These are phyloP conservation scores for Diaporthe sp. DNA, from an alignment of 2,329 filamentous ascomycete species.

Conservation along the genomic window DNA sequence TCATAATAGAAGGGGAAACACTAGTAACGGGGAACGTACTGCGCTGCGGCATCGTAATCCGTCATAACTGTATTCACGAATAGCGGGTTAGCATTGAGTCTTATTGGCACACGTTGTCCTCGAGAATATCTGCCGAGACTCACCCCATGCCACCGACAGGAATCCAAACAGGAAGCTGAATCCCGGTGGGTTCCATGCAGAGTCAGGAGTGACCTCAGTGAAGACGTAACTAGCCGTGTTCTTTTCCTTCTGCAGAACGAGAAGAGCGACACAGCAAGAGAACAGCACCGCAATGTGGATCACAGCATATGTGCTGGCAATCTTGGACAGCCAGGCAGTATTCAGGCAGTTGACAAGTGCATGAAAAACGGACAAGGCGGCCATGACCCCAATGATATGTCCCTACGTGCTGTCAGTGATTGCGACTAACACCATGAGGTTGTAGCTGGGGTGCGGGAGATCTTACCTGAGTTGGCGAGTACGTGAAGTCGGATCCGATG, in stretches of 20 bases:
- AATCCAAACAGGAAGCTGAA: conserved; percentile 70
- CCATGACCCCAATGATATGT: conserved; percentile 66
- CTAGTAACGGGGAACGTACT: background rate
- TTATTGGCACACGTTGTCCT: rapidly evolving
- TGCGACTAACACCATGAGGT: rapidly evolving
- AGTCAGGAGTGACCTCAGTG: conserved; percentile 61
- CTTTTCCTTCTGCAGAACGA: conserved; percentile 63
- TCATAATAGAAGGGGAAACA: background rate
- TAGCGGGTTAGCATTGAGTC: background rate
- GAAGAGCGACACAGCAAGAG: conserved; percentile 62
- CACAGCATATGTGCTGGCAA: conserved; percentile 68
- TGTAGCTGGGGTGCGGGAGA: rapidly evolving
- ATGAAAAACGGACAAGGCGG: conserved; percentile 62
- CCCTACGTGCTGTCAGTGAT: conserved; percentile 41
- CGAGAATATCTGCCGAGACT: conserved; percentile 42
- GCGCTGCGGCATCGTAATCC: conserved; percentile 42
- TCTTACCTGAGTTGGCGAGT: conserved; percentile 53
- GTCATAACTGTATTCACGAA: conserved; percentile 30
- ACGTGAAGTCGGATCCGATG: conserved; percentile 60
- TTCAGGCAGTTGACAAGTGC: conserved; percentile 66
- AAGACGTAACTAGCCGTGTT: conserved; percentile 67
- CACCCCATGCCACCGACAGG: conserved; percentile 66
- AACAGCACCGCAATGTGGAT: conserved; percentile 66
- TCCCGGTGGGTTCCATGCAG: conserved; percentile 65
- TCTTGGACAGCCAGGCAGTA: conserved; percentile 69